Evolutionary conservation across 257 asterid species (phyloP).

Genomic region (Jaltomata sinuosa): DNA sequence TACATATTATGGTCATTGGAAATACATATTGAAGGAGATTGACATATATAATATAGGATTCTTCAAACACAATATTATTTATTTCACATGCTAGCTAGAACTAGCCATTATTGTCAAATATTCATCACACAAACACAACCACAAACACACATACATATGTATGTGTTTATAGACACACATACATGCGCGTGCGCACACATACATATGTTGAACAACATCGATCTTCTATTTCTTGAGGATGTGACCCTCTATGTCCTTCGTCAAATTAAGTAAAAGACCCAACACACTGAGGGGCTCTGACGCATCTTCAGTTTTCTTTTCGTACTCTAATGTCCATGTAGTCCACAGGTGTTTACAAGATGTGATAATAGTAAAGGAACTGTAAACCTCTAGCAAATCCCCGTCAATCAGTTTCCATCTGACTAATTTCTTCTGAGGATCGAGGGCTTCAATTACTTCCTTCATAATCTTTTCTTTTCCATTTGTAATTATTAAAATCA

Average conservation of each 20-base stretch:
- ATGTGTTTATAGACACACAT: no score
- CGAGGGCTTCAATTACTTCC: background rate
- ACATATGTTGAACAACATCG: no score
- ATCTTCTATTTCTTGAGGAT: background rate
- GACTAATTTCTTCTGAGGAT: background rate
- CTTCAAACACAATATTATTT: no score
- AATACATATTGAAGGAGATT: no score
- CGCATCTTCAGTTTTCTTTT: conserved; percentile 11
- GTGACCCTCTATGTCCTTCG: background rate
- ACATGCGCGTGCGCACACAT: no score
- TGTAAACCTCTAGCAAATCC: background rate
- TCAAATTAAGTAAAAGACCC: background rate
- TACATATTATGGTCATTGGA: no score
- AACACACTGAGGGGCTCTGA: background rate
- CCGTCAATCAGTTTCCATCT: background rate
- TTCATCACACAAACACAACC: no score
- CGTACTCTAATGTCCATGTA: background rate
- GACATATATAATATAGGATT: no score
- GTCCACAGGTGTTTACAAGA: background rate
- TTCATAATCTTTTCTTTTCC: background rate
- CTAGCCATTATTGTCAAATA: no score
- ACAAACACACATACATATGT: no score
- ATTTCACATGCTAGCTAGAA: no score
- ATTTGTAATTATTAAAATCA: background rate
- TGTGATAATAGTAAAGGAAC: background rate